These are phyloP conservation scores for Alternaria tenuissima DNA, from an alignment of 2,329 filamentous ascomycete species.

Conservation along the genomic window DNA sequence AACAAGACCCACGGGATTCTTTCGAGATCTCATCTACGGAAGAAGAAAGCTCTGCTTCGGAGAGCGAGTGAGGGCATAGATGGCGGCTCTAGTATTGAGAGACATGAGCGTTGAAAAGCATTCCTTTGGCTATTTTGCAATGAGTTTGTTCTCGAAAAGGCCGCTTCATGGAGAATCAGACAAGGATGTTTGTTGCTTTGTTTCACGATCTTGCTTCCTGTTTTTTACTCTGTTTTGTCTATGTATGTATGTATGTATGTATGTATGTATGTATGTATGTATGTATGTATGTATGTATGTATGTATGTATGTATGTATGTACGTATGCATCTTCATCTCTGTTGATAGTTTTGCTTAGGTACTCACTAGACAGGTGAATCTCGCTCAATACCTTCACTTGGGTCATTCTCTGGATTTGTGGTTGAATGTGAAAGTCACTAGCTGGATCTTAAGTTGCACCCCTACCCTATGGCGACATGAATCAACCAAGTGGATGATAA, in stretches of 20 bases:
- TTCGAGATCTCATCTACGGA: background rate
- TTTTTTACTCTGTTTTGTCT: background rate
- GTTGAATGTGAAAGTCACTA: no score
- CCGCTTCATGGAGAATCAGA: background rate
- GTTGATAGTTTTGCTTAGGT: no score
- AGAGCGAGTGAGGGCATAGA: conserved; percentile 17
- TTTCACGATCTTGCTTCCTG: background rate
- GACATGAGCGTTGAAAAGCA: background rate
- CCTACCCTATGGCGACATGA: no score
- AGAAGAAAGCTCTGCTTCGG: conserved; percentile 20
- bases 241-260: background rate
- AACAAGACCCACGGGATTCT: background rate
- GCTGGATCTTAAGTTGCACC: no score
- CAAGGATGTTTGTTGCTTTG: background rate
- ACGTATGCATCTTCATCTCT: background rate
- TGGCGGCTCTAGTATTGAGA: background rate
- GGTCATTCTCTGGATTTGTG: no score
- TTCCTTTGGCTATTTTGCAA: background rate
- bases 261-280: background rate
- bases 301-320: background rate
- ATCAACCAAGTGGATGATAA: no score
- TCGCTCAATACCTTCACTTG: no score
- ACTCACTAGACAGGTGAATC: no score
- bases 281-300: background rate
- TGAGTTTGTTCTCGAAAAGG: background rate